A percentile compares a stretch with the other conserved stretches of the same genome.
These are phyloP conservation scores for Sisymbrium irio DNA, from an alignment of 345 rosid genomes.

Conservation along the genomic window DNA sequence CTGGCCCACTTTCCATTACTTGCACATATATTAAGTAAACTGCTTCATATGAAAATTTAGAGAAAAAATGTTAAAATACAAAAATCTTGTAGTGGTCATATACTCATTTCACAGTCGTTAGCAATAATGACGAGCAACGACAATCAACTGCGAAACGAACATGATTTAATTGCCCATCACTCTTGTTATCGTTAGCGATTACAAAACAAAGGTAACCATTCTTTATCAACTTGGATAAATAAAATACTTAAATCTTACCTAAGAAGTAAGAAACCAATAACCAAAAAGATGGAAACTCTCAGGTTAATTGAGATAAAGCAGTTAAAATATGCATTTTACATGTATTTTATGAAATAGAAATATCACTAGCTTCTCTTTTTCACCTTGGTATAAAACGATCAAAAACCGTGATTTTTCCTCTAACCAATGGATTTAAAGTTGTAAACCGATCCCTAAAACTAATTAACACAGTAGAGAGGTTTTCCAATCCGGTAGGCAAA, in stretches of 20 bases:
- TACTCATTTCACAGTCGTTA: background rate
- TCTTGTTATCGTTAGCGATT: background rate
- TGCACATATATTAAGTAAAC: background rate
- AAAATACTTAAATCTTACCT: background rate
- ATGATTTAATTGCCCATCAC: no score
- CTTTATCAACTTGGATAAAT: background rate
- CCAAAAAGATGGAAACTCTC: background rate
- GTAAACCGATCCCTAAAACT: no score
- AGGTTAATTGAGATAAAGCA: background rate
- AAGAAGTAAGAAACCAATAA: background rate
- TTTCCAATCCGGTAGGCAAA: no score
- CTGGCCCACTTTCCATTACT: background rate
- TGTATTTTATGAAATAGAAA: background rate
- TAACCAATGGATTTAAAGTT: no score
- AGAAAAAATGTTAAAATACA: no score
- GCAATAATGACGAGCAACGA: background rate
- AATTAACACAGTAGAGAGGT: no score
- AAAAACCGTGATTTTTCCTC: no score
- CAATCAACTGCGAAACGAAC: background rate
- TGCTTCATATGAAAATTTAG: background rate
- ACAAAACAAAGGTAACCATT: background rate
- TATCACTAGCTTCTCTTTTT: no score
- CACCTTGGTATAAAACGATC: no score
- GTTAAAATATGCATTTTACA: background rate
- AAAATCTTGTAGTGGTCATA: background rate